phyloP scores from a whole-genome alignment of 2,329 filamentous ascomycete species.

The Cryphonectria radicalis region DNA sequence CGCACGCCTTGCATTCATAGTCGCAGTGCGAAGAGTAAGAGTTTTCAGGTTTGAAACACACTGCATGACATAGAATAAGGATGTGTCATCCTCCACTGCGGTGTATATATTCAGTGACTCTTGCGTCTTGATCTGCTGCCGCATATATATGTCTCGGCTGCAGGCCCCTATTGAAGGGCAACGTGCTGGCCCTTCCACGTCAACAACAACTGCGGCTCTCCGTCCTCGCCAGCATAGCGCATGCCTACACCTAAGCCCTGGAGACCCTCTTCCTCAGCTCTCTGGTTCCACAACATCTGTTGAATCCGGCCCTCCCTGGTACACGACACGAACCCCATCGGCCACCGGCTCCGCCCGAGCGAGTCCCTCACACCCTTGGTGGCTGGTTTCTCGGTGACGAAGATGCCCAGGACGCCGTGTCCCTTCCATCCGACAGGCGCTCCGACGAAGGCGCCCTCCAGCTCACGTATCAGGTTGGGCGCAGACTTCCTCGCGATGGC shows the following conservation, averaged over 20 bases:
- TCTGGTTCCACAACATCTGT: constrained; percentile 75
- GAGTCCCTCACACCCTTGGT: constrained; percentile 80
- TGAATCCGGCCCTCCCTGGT: constrained; percentile 59
- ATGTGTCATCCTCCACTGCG: background rate
- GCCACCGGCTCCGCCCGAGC: constrained; percentile 67
- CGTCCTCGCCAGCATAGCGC: constrained; percentile 43
- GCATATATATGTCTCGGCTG: too few relatives aligned
- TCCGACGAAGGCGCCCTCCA: constrained; percentile 77
- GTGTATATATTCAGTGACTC: background rate
- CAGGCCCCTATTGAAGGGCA: constrained; percentile 30
- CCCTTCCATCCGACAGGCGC: constrained; percentile 76
- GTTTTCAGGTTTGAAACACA: background rate
- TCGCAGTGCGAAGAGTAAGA: background rate
- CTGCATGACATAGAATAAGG: background rate
- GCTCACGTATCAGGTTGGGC: constrained; percentile 70
- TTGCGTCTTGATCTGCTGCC: background rate
- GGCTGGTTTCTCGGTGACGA: constrained; percentile 71
- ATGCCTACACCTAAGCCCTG: constrained; percentile 60
- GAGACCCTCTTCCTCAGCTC: constrained; percentile 65
- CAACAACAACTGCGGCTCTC: constrained; percentile 51
- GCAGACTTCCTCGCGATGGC: constrained; percentile 54
- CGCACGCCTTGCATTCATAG: background rate
- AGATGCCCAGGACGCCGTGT: constrained; percentile 67
- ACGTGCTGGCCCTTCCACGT: constrained; percentile 54
- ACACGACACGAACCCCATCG: constrained; percentile 73